Base-by-base conservation (phyloP, 2,329 filamentous ascomycete genomes). In the Penicillium sp. region DNA sequence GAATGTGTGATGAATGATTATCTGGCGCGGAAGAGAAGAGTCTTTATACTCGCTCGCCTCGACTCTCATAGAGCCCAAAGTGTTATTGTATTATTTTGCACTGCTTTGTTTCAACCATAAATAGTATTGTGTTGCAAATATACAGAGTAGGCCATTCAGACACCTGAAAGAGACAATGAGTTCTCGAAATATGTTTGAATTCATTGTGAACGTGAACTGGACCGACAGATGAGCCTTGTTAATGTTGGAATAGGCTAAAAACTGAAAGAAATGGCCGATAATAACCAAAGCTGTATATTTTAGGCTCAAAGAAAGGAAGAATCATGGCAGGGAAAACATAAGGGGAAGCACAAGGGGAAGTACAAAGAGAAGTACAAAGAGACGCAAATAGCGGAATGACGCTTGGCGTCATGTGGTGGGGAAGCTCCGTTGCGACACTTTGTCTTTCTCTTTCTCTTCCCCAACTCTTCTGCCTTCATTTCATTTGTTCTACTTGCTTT, bases 371-470 rank as follows among this genome's bases (percentile, higher is more conserved):
- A 58, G 43, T 33, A 54, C 50, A 53, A 41, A 41, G 43, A 19
- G 45, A 56, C 41, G 10, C 9, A 48, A 48, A 35, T 25, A 48
- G 31, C 21, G 55, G 56, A 59, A 56, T 40, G 42, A 49, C 51
- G 58, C 63, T 67, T 66, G 65, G 65, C 65, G 61, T 66, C 63
- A 67, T 66, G 63, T 63, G 65, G 65, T 63, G 65, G 65, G 65
- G 65, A 66, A 67, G 57, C 61, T 50, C 54, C 38, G 37, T 56
- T 60, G 60, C 51, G 58, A 57, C 47, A 45, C 45, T 43, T 48
- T 23, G 25, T 19, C 35, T 45, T 23, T 49, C 12, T 54, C 41
- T 50, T 45, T 23, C 51, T 50, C 48, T n/a, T 48, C 21, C n/a
- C 19, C 33, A 42, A 25, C 35, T 40, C 46, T 47, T 54, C 17